Conservation (phyloP, 169 alveolate genomes). For the Eimeria falciformis region DNA sequence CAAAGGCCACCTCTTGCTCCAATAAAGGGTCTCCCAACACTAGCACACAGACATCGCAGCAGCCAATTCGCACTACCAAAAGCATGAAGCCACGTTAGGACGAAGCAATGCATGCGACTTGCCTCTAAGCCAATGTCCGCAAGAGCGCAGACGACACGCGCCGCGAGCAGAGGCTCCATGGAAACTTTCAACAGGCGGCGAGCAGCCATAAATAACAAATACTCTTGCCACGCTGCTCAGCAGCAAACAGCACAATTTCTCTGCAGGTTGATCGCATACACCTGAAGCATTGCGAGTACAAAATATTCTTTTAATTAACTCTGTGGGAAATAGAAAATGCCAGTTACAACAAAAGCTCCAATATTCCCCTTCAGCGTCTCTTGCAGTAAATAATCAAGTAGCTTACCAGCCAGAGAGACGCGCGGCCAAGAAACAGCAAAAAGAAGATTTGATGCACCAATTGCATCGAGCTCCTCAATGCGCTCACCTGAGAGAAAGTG, state of each 20-base stretch:
- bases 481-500: neutral
- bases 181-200: neutral
- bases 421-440: neutral
- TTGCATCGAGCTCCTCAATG: conserved; percentile 3
- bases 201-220: conserved; percentile 30
- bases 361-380: too few relatives aligned
- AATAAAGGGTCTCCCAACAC: neutral
- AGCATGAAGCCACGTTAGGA: too few relatives aligned
- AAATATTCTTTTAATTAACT: too few relatives aligned
- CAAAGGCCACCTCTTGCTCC: too few relatives aligned
- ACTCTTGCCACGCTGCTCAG: conserved; percentile 22
- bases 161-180: neutral
- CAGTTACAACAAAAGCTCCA: too few relatives aligned
- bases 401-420: conserved; percentile 3
- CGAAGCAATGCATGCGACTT: too few relatives aligned
- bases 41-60: neutral
- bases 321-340: too few relatives aligned
- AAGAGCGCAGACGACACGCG: conserved; percentile 10
- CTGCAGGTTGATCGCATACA: too few relatives aligned
- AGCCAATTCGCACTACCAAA: too few relatives aligned
- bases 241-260: too few relatives aligned
- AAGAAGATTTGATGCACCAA: neutral
- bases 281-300: too few relatives aligned
- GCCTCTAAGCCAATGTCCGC: conserved; percentile 5
- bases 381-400: too few relatives aligned